Evolutionary conservation across 1,284 basidiomycete genomes (phyloP), one percentile per base, ranked within the genome.

Genomic region (Grifola frondosa): DNA sequence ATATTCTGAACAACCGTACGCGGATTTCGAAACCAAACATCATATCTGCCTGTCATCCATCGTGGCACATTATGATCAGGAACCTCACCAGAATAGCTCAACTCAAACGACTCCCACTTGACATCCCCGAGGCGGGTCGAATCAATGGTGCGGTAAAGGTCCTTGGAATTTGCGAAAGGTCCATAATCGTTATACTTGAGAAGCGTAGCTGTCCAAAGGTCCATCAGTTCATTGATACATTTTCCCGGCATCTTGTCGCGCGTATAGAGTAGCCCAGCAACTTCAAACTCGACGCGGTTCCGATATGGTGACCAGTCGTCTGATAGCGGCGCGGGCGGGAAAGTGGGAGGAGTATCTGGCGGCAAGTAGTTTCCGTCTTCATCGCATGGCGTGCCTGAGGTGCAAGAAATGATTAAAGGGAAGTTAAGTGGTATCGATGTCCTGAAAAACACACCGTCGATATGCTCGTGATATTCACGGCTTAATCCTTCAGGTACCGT

Each of bases 21-120:
- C 1, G 53, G 28, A 46, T 73, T 54, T 0, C 62, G 56, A 46
- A 46, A 67, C 53, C 62, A 71, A 0, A 75, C 56, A 4, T 67
- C 57, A 45, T 69, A 71, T 1, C 50, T 38, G 6, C 51, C 44
- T 0, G 31, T 41, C 65, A 63, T 71, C 71, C 71, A 74, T 0
- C 51, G 8, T 0, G 65, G 54, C 0, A 43, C 15, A 20, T 53
- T 30, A 0, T 17, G 40, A 0, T 30, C 30, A 1, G 53, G 52
- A 10, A 24, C 1, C 1, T 40, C 25, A 0, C 42, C 48, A 1
- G 16, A 11, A 22, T 56, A 49, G 2, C 21, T 20, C 3, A 40
- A 16, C 7, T 25, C 30, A 30, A 53, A 44, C 3, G 35, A 37
- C 1, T 30, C 1, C 52, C 56, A 58, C 5, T 24, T 25, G 0